These are phyloP conservation scores for Camellia sinensis DNA, from an alignment of 148 eudicot species.

Conservation along the genomic window DNA sequence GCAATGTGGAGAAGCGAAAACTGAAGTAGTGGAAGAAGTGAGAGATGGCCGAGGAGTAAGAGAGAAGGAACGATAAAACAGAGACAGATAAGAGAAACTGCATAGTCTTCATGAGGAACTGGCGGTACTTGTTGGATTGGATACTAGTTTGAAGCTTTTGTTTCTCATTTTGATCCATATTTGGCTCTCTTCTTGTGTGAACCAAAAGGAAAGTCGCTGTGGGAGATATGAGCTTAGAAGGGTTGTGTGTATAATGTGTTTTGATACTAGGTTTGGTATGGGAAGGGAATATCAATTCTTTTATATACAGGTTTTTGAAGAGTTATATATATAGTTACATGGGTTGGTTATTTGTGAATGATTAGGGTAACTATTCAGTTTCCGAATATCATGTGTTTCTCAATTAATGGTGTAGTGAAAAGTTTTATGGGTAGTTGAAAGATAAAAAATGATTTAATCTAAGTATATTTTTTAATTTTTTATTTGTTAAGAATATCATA, in stretches of 20 bases:
- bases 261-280: neutral
- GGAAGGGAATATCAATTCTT: neutral
- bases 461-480: no score
- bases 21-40: constrained; percentile 15
- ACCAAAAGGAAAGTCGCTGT: no score
- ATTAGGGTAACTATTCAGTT: no score
- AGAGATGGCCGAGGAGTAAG: constrained; percentile 17
- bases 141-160: constrained; percentile 2
- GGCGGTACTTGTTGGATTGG: neutral
- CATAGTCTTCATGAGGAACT: constrained; percentile 17
- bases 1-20: constrained; percentile 17
- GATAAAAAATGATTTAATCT: no score
- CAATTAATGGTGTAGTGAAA: no score
- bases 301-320: neutral
- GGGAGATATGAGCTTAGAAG: neutral
- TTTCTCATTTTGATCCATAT: constrained; percentile 6
- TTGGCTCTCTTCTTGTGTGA: neutral
- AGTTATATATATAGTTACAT: neutral
- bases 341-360: neutral
- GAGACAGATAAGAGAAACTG: constrained; percentile 26
- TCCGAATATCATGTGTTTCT: no score
- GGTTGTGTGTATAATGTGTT: neutral
- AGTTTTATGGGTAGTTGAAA: no score
- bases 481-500: no score
- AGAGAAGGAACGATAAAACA: constrained; percentile 25